phyloP scores from a whole-genome alignment of 176 grass and related monocot genomes.

The Juncus effusus region DNA sequence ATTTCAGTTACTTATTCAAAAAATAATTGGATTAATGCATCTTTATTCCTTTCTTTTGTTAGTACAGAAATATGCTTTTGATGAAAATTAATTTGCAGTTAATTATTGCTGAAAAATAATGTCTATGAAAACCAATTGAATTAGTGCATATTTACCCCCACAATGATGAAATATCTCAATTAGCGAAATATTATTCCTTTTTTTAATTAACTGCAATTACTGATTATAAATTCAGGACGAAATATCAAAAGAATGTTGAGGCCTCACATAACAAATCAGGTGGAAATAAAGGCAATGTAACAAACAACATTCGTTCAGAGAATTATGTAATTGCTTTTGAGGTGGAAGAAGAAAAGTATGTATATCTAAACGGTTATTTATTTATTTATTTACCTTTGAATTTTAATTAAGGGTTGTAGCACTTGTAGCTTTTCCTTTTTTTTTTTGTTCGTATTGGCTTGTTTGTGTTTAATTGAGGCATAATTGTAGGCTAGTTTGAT shows the following conservation, averaged over 20 bases:
- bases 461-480: neutral
- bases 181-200: too few species aligned
- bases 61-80: too few species aligned
- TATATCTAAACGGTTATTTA: neutral
- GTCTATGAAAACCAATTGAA: too few species aligned
- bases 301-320: slow-evolving; percentile 90
- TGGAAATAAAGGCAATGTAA: slow-evolving; percentile 52
- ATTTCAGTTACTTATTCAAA: neutral
- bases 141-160: too few species aligned
- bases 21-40: neutral
- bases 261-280: slow-evolving; percentile 82
- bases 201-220: neutral
- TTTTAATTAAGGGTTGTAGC: neutral
- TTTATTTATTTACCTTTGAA: neutral
- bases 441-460: neutral
- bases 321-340: slow-evolving; percentile 96
- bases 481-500: neutral
- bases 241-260: slow-evolving; percentile 98
- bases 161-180: too few species aligned
- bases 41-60: neutral
- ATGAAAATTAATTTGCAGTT: too few species aligned
- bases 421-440: neutral
- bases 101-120: too few species aligned
- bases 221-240: slow-evolving; percentile 49
- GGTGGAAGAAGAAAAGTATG: slow-evolving; percentile 98